Conservation (phyloP, 176 grass and related monocot species). For the Zea luxurians region DNA sequence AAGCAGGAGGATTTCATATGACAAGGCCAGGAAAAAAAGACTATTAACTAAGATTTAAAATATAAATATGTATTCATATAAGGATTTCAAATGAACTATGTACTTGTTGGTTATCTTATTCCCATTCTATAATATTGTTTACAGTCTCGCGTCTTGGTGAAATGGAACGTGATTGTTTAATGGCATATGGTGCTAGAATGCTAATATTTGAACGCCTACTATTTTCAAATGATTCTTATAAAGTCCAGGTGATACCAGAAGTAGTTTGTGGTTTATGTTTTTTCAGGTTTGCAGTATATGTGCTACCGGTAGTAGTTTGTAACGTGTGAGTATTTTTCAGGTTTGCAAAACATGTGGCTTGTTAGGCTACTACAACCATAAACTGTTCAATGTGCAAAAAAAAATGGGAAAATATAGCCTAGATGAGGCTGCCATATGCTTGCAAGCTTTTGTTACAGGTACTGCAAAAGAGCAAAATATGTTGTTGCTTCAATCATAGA, state of each 20-base stretch:
- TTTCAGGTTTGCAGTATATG: no score
- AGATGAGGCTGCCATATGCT: conserved; percentile 96
- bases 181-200: conserved; percentile 96
- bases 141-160: conserved; percentile 87
- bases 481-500: no score
- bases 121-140: conserved; percentile 2
- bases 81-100: no score
- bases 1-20: no score
- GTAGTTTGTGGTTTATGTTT: not conserved
- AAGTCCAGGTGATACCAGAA: conserved; percentile 76
- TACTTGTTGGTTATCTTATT: conserved; percentile 21
- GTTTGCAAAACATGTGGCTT: conserved; percentile 92
- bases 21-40: no score
- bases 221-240: conserved; percentile 92
- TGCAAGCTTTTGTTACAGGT: conserved; percentile 99
- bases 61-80: no score
- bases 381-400: conserved; percentile 98
- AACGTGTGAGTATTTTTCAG: no score
- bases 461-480: not conserved
- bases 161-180: conserved; percentile 98
- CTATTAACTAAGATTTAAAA: no score
- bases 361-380: conserved; percentile 85
- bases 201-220: conserved; percentile 93
- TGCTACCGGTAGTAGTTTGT: no score
- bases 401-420: conserved; percentile 89